Evolutionary conservation across 2,329 filamentous ascomycete species (phyloP), one percentile per base, ranked within the genome.

Genomic region (Dryadomyces sulphureus): DNA sequence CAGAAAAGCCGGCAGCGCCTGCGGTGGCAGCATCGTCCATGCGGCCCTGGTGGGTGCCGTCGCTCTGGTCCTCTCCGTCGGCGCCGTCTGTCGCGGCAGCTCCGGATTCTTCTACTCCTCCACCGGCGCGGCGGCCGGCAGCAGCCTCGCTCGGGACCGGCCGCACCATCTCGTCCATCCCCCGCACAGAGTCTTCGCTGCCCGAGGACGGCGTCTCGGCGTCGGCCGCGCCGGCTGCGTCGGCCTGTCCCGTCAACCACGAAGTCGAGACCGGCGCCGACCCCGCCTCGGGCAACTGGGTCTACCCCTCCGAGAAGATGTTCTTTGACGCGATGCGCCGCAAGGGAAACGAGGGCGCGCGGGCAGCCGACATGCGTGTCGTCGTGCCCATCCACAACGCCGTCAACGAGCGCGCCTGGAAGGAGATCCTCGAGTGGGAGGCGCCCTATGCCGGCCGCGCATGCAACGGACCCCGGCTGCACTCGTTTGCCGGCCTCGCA

Each of bases 361-460:
- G 71, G 14, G 77, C 75, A 0, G 68, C 72, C 6, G 88, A 94
- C 63, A 95, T 95, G 81, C 81, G 77, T 57, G 84, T 84, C 30
- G 89, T 96, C 30, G 89, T 96, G 46, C 92, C 88, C 3, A 96
- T 96, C 56, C 92, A 98, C 66, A 98, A 98, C 61, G 92, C 92
- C 39, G 92, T 98, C 51, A 98, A 98, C 64, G 92, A 98, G 73
- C 73, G 86, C 38, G 92, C 92, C 0, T 98, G 92, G 92, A 72
- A 77, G 51, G 84, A 96, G 66, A 96, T 98, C 53, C 77, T 84
- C 55, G 68, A 75, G 39, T 98, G 92, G 92, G 92, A 98, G 65
- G 71, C 68, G 38, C 82, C 81, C 0, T 84, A 75, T 49, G 63
- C 62, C 5, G 57, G 54, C 54, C 62, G 67, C 34, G 66, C 83